Conservation (phyloP, 108 stramenopile species). For the Conticribra guillardii region DNA sequence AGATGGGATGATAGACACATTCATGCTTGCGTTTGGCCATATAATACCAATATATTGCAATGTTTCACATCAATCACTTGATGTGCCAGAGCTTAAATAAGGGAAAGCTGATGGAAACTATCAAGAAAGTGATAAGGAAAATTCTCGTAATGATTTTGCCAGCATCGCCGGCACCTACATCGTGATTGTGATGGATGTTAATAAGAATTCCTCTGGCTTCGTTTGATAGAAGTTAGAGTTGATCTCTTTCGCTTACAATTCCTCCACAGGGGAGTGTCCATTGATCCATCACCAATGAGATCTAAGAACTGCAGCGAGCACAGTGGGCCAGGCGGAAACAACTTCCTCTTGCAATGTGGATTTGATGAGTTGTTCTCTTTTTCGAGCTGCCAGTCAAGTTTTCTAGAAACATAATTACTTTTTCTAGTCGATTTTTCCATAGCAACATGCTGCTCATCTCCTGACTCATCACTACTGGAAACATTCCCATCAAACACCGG, state of each 20-base stretch:
- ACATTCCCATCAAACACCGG: background rate
- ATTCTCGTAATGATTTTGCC: no score
- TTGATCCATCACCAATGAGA: conserved; percentile 15
- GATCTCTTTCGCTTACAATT: conserved; percentile 19
- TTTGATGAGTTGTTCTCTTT: background rate
- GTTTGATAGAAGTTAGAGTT: conserved; percentile 14
- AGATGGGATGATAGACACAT: no score
- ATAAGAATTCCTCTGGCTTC: background rate
- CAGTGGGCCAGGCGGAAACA: conserved; percentile 26
- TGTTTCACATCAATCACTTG: no score
- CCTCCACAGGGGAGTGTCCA: conserved; percentile 27
- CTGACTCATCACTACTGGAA: background rate
- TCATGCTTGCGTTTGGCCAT: no score
- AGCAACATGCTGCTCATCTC: background rate
- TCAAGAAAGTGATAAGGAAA: no score
- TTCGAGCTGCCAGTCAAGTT: background rate
- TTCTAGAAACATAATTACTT: background rate
- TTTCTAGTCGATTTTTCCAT: background rate
- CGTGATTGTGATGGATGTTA: no score
- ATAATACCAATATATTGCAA: no score
- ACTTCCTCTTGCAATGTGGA: conserved; percentile 2
- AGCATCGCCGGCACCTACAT: no score
- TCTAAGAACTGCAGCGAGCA: conserved; percentile 30
- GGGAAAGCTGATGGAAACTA: no score
- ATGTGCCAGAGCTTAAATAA: no score